Evolutionary conservation across 176 grass and related monocot genomes (phyloP).

Genomic region (Bolboschoenus planiculmis): DNA sequence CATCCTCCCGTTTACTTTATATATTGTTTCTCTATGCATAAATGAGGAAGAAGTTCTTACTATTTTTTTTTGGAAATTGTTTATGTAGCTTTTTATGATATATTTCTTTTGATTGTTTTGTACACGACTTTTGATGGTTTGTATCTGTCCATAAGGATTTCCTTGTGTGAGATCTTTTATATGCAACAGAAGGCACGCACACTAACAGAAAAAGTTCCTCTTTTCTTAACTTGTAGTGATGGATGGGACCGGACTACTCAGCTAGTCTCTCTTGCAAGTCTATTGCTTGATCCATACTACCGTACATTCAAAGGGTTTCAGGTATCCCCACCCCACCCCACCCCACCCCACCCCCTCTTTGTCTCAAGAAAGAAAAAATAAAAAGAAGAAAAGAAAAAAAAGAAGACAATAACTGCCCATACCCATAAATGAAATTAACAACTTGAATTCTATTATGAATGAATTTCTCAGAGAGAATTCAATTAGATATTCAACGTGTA

Average conservation of each 20-base stretch:
- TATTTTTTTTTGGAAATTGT: neutral
- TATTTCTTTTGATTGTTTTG: neutral
- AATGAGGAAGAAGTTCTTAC: neutral
- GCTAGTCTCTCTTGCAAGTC: conserved; percentile 74
- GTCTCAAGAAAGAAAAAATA: neutral
- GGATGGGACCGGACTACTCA: conserved; percentile 99
- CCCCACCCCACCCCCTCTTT: neutral
- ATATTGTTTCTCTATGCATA: neutral
- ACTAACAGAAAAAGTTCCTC: neutral
- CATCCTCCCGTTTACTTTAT: neutral
- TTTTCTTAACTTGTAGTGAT: conserved; percentile 48
- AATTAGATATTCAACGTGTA: neutral
- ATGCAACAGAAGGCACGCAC: neutral
- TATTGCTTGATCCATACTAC: conserved; percentile 93
- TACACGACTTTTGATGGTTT: conserved; percentile 4
- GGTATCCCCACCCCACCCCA: conserved; percentile 31
- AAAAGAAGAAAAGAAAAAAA: neutral
- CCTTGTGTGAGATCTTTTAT: neutral
- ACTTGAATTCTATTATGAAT: neutral
- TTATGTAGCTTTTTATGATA: neutral
- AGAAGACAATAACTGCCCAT: neutral
- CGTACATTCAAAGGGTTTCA: conserved; percentile 94
- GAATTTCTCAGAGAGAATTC: neutral
- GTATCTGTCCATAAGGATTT: neutral
- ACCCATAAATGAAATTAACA: neutral